phyloP scores from a whole-genome alignment of 768 basidiomycete species.

The Steccherinum ochraceum region DNA sequence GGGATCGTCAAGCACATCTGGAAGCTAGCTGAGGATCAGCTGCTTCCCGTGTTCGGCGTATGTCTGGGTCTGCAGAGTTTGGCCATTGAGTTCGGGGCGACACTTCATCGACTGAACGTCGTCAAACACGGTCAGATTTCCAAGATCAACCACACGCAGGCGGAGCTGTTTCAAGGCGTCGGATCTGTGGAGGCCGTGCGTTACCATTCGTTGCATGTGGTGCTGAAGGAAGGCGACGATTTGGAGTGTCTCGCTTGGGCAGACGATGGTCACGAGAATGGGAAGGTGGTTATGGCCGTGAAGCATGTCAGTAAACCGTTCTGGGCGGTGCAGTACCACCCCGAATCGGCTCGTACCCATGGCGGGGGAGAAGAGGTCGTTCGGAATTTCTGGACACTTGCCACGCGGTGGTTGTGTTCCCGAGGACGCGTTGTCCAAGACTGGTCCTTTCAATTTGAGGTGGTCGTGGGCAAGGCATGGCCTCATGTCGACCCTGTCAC shows the following conservation, averaged over 20 bases:
- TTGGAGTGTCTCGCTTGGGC: conserved; percentile 70
- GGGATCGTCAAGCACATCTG: conserved; percentile 69
- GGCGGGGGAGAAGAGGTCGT: conserved; percentile 65
- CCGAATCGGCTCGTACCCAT: conserved; percentile 72
- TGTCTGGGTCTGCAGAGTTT: conserved; percentile 81
- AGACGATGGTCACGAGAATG: conserved; percentile 60
- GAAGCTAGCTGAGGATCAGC: conserved; percentile 43
- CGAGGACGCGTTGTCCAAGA: conserved; percentile 30
- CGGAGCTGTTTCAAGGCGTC: conserved; percentile 56
- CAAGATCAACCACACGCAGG: conserved; percentile 47
- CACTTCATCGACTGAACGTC: conserved; percentile 47
- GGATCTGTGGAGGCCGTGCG: conserved; percentile 56
- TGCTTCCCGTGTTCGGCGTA: conserved; percentile 76
- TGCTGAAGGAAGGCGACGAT: conserved; percentile 35
- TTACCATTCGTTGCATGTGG: conserved; percentile 74
- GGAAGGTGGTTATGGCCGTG: conserved; percentile 67
- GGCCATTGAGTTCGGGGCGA: conserved; percentile 56
- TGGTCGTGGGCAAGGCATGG: conserved; percentile 50
- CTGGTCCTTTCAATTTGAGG: conserved; percentile 34
- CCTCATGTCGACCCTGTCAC: conserved; percentile 24
- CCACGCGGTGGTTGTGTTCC: conserved; percentile 46
- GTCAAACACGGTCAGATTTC: conserved; percentile 84
- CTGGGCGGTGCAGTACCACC: conserved; percentile 89
- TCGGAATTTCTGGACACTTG: conserved; percentile 68
- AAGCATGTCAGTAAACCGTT: conserved; percentile 62